Base-by-base conservation (phyloP, 2,329 filamentous ascomycete species). In the Boeremia exigua region DNA sequence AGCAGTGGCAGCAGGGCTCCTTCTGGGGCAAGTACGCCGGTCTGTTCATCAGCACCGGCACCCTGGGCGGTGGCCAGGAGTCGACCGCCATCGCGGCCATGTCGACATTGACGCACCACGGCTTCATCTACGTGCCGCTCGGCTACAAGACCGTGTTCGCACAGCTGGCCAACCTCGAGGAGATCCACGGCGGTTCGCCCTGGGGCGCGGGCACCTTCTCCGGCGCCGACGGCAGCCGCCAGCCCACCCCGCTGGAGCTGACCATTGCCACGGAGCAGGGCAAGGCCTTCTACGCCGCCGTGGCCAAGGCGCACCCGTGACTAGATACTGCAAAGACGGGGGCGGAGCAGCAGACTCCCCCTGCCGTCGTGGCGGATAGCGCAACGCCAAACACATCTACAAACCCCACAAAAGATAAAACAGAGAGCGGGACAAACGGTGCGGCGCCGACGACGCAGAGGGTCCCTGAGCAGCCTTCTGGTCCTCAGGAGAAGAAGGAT, bases 171-270 rank as follows among this genome's bases (percentile, higher is more conserved):
- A 88, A 93, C 79, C 77, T 96, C 32, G 74, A 73, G 28, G 92
- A 97, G 82, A 83, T 95, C 61, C 91, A 90, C 75, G 95, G 95
- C 71, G 95, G 95, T 59, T 87, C 84, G 58, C 84, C 95, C 34
- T 99, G 95, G 95, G 95, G 94, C 70, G 93, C 94, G 30, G 95
- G 95, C 73, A 96, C 94, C 63, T 96, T 96, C 69, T 83, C 93
- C 60, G 86, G 75, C 59, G 82, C 74, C 57, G 92, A 97, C 69
- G 95, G 95, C 68, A 91, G 89, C 56, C 89, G 95, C 72, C 88
- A 94, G 82, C 95, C 95, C 45, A 80, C 83, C 14, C 74, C 80
- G 8, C 82, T 86, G 19, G 19, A 23, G 19, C 19, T 23, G 19
- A 23, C 19, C 19, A 23, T 23, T 23, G 19, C 19, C 19, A 23